Percentiles rank a stretch among this genome's conserved stretches.
Evolutionary conservation across 352 stramenopile species (phyloP).

Genomic region (Halophytophthora polymorphica): DNA sequence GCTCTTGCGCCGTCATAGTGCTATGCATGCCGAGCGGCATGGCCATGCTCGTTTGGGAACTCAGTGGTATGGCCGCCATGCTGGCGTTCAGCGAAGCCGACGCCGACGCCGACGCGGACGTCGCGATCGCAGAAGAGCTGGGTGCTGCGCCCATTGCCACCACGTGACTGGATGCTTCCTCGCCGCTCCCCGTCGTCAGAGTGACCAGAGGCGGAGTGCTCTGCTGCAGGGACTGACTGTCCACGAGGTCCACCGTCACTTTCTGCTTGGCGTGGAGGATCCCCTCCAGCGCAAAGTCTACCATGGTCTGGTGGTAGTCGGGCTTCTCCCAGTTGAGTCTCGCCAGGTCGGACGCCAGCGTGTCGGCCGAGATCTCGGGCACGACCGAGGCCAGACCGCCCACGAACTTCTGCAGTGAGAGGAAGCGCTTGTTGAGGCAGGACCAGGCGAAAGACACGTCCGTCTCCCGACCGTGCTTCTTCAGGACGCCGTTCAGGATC

Average conservation of each 20-base stretch:
- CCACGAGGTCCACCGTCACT: conserved; percentile 56
- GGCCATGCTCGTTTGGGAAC: conserved; percentile 2
- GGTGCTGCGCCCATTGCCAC: neutral
- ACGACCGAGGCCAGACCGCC: conserved; percentile 45
- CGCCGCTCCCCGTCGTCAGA: no score
- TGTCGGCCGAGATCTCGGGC: conserved; percentile 27
- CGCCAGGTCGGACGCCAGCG: conserved; percentile 36
- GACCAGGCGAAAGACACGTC: conserved; percentile 66
- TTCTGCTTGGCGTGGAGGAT: conserved; percentile 72
- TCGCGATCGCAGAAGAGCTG: conserved; percentile 7
- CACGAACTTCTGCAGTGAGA: conserved; percentile 54
- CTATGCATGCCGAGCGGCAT: conserved; percentile 24
- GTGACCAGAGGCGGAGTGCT: conserved; percentile 5
- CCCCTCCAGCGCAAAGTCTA: conserved; percentile 62
- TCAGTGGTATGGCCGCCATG: conserved; percentile 15
- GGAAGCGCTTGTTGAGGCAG: conserved; percentile 47
- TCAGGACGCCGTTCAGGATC: conserved; percentile 47
- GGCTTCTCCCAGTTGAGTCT: conserved; percentile 65
- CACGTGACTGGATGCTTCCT: no score
- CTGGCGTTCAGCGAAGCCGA: conserved; percentile 6
- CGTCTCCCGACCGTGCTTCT: conserved; percentile 55
- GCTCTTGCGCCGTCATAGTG: conserved; percentile 22
- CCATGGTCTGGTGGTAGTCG: conserved; percentile 53
- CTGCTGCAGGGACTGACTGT: conserved; percentile 37
- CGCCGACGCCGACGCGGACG: conserved; percentile 1